Evolutionary conservation across 371 early-diverging fungal species (phyloP).

Genomic region (Mucor irregularis): DNA sequence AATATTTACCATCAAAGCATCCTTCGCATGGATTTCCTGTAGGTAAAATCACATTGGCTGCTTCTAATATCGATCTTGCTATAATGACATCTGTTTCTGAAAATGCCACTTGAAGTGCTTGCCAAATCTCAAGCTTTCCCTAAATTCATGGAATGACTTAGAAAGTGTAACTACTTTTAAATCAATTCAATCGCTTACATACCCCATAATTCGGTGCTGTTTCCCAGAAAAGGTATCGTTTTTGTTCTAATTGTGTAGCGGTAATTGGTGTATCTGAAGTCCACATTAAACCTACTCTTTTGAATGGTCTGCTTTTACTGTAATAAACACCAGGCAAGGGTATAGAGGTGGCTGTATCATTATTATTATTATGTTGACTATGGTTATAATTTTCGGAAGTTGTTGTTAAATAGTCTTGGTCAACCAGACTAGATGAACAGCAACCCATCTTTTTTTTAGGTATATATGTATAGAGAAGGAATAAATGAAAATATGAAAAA

Average conservation of each 20-base stretch:
- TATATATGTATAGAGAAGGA: background rate
- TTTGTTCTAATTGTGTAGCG: constrained; percentile 38
- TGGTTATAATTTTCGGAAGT: background rate
- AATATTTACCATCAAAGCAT: constrained; percentile 64
- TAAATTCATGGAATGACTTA: constrained; percentile 10
- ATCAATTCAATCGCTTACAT: background rate
- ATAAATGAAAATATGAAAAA: constrained; percentile 12
- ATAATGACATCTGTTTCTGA: constrained; percentile 45
- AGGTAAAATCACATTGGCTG: constrained; percentile 66
- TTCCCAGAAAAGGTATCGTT: constrained; percentile 74
- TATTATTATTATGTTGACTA: constrained; percentile 3
- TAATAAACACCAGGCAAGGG: constrained; percentile 3
- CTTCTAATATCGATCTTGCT: constrained; percentile 65
- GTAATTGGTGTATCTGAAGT: constrained; percentile 52
- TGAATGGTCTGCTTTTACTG: constrained; percentile 38
- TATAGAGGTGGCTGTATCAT: background rate
- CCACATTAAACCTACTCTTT: constrained; percentile 36
- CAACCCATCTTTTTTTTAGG: constrained; percentile 33
- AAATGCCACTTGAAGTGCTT: constrained; percentile 60
- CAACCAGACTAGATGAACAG: constrained; percentile 29
- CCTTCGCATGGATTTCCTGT: constrained; percentile 70
- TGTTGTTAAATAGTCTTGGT: constrained; percentile 2
- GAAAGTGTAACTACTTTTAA: background rate
- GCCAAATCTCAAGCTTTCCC: constrained; percentile 75
- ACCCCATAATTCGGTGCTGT: constrained; percentile 71